A percentile compares a stretch with the other conserved stretches of the same genome.
Conservation (phyloP, 2,329 filamentous ascomycete species). For the Leptographium wingfieldii region DNA sequence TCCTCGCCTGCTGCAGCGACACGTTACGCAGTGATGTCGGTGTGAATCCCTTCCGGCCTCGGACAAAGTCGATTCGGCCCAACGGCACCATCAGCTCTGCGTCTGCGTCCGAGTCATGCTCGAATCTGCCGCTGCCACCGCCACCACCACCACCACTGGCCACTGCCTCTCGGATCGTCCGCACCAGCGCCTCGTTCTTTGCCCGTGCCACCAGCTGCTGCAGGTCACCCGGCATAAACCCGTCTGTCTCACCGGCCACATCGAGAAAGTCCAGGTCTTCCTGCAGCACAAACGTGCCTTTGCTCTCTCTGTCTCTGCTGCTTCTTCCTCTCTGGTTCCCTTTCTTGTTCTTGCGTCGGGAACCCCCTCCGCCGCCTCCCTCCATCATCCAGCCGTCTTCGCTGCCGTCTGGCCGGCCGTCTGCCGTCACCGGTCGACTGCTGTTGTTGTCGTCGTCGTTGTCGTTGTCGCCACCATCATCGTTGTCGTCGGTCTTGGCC, state of each 20-base stretch:
- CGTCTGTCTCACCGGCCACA: slow-evolving; percentile 85
- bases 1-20: slow-evolving; percentile 82
- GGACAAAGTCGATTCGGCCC: slow-evolving; percentile 63
- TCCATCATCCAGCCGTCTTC: slow-evolving; percentile 60
- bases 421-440: slow-evolving; percentile 44
- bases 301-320: background rate
- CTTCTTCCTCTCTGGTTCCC: background rate
- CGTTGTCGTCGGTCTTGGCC: slow-evolving; percentile 22
- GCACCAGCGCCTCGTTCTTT: slow-evolving; percentile 83
- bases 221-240: slow-evolving; percentile 95
- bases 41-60: slow-evolving; percentile 81
- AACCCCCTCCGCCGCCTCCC: slow-evolving; percentile 25
- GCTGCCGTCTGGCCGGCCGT: slow-evolving; percentile 38
- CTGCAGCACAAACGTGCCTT: slow-evolving; percentile 59
- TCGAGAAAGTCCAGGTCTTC: slow-evolving; percentile 79
- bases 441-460: slow-evolving; percentile 9
- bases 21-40: slow-evolving; percentile 92
- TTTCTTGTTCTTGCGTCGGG: background rate
- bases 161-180: slow-evolving; percentile 21
- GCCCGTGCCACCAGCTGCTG: slow-evolving; percentile 75
- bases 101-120: slow-evolving; percentile 24
- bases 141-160: slow-evolving; percentile 17
- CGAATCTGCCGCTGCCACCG: slow-evolving; percentile 22
- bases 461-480: background rate
- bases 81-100: slow-evolving; percentile 46